These are phyloP conservation scores for Botrytis sinoallii DNA, from an alignment of 2,329 filamentous ascomycete genomes.

Conservation along the genomic window DNA sequence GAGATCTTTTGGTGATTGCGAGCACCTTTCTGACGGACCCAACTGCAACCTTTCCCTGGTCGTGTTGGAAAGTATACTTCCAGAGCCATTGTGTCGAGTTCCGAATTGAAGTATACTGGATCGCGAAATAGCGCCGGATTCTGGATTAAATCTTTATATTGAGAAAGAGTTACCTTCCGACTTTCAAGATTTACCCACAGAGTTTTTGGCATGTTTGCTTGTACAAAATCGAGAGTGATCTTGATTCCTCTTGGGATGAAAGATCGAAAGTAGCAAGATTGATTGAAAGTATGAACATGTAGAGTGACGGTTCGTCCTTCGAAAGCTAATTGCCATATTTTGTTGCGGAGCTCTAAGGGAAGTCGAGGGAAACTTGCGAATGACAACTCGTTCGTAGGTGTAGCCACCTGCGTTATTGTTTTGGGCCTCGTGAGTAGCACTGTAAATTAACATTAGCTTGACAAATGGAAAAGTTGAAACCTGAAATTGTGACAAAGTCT, in stretches of 20 bases:
- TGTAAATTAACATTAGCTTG: not conserved
- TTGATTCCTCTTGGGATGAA: not conserved
- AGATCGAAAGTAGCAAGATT: not conserved
- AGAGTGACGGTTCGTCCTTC: not conserved
- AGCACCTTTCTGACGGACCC: not conserved
- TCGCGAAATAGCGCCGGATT: not conserved
- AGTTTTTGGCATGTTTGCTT: not conserved
- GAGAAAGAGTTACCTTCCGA: not conserved
- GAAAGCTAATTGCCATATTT: not conserved
- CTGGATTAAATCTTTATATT: not conserved
- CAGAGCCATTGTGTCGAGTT: not conserved
- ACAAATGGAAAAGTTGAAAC: not conserved
- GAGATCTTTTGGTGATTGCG: not conserved
- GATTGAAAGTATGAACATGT: not conserved
- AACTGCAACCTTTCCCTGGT: not conserved
- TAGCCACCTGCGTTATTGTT: not conserved
- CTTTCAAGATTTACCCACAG: not conserved
- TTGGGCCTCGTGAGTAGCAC: not conserved
- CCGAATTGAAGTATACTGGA: not conserved
- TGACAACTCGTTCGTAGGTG: not conserved
- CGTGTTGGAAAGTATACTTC: not conserved
- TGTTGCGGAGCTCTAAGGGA: not conserved
- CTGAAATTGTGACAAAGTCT: not conserved
- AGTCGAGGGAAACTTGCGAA: not conserved
- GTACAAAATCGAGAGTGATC: not conserved